Evolutionary conservation across 2,329 filamentous ascomycete species (phyloP), one percentile per base, ranked within the genome.

Genomic region (Cadophora sp.): DNA sequence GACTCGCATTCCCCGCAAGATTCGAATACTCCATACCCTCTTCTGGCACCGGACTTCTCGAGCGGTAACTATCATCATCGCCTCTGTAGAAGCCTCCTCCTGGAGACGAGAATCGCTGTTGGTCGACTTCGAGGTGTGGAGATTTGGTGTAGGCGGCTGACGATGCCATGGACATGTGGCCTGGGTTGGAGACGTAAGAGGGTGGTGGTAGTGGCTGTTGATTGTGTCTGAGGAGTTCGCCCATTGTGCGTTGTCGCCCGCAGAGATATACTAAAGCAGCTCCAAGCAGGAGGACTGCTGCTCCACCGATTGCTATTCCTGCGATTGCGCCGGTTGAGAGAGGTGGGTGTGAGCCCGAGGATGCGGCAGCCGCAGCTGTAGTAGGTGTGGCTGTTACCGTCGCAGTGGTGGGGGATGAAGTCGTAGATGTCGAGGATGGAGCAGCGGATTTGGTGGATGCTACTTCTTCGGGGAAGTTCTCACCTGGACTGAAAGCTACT

Each of bases 321-420:
- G 66, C 70, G n/a, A 75, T 74, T 11, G 70, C 71, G 2, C 73
- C 74, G 18, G 43, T 53, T 18, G 71, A 71, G 11, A 74, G 59
- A 27, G 47, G 47, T n/a, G 71, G 70, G 13, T 73, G 59, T 59
- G 58, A 22, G 20, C 48, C 14, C 27, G 47, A 58, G 22, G 66
- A 56, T 30, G 59, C 14, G 24, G 51, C 45, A 18, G n/a, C 39
- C 4, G 41, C 4, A 18, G 41, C 27, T 41, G 59, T 27, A 0
- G 53, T 45, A 41, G 68, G 30, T 43, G 64, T 63, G 2, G 66
- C 4, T 24, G 50, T 51, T 18, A 60, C 9, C 11, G 64, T 36
- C 16, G 56, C 9, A 14, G 68, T 61, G 16, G 56, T 62, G 2
- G 64, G 22, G 14, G 69, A 43, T 20, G 65, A 51, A 8, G 64